Evolutionary conservation across 75 land plant genomes (phyloP).

Genomic region (Sequoiadendron giganteum): DNA sequence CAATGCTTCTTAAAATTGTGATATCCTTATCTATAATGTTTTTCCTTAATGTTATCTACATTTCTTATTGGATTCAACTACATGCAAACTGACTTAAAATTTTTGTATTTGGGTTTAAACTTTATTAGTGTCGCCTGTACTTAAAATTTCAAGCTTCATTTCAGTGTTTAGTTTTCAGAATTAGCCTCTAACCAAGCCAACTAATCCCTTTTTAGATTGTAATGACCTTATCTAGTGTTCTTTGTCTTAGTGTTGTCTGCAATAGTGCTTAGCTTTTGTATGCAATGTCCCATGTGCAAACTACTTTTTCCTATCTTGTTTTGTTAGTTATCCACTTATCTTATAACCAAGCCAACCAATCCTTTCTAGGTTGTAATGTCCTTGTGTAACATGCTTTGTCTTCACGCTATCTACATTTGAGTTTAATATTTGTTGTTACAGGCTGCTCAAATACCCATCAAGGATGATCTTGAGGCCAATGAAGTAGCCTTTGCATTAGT

Average conservation of each 20-base stretch:
- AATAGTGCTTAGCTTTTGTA: too few species aligned
- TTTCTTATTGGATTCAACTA: too few species aligned
- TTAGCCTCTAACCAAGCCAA: background rate
- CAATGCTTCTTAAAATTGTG: too few species aligned
- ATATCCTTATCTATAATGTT: too few species aligned
- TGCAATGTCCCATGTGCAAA: too few species aligned
- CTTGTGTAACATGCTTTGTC: background rate
- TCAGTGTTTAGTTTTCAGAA: background rate
- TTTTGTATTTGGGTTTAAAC: too few species aligned
- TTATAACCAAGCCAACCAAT: background rate
- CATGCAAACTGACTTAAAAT: too few species aligned
- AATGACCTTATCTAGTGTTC: background rate
- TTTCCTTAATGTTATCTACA: too few species aligned
- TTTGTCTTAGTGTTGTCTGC: too few species aligned
- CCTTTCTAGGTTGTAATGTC: background rate
- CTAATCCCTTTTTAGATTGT: background rate
- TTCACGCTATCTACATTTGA: background rate
- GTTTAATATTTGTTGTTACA: constrained; percentile 24
- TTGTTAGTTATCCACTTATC: background rate
- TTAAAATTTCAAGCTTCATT: too few species aligned
- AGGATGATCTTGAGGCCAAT: constrained; percentile 74
- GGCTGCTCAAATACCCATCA: constrained; percentile 96
- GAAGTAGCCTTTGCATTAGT: constrained; percentile 74
- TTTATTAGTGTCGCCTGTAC: too few species aligned
- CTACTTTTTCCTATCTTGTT: background rate